Base-by-base conservation (phyloP, 164 flowering plant species). In the Berberis thunbergii region DNA sequence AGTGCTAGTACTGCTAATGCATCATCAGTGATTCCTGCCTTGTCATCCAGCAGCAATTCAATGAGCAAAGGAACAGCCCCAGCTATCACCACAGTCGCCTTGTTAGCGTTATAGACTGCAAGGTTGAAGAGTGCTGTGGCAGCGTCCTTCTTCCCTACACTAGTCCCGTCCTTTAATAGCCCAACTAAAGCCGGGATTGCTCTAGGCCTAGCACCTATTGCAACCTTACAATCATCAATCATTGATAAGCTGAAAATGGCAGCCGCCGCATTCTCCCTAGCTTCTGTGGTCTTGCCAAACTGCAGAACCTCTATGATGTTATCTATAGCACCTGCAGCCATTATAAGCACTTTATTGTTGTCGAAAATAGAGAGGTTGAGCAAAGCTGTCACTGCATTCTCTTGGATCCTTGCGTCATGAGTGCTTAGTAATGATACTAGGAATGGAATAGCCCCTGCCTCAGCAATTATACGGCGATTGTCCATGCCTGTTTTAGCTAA, bases 181-280 rank as follows among this genome's bases (percentile, higher is more conserved):
- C 66, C 71, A 39, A 84, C 84, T 64, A 89, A 61, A 10, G 81
- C 83, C 0, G 77, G 78, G 10, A 89, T 79, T 9, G 84, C 97
- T 59, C 77, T 60, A 0, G 91, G 82, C 9, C 55, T 76, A 5
- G 74, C 80, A 6, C 92, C 95, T n/a, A 86, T 86, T 1, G 74
- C 67, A 43, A 73, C 73, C 73, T 89, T 89, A 73, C 74, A 68
- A 6, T 86, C 90, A 62, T 84, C 86, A 1, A 81, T 64, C 72
- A 84, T 69, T 0, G 98, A 82, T 74, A 91, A 70, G 78, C 94
- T 87, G 70, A 78, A 81, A 59, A 87, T 72, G 2, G 89, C 70
- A 11, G 92, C 95, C 49, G 96, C 92, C 54, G 96, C 91, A 72
- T 91, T 89, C 76, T 85, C 95, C 68, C 86, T 82, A 8, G 92